Conservation (phyloP, 345 rosid species). For the Eucalyptus marginata region DNA sequence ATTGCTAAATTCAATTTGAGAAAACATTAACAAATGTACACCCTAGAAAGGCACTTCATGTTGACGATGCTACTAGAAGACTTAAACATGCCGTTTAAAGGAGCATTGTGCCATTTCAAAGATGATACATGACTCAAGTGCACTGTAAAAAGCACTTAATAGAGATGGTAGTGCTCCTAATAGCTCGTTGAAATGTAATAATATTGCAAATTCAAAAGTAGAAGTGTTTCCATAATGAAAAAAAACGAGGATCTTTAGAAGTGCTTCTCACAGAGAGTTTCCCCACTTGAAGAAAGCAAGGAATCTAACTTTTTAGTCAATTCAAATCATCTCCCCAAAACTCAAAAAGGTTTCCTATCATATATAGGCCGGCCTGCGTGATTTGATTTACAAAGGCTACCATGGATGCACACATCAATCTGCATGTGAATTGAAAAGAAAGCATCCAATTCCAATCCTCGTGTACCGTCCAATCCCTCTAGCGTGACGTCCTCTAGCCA, state of each 20-base stretch:
- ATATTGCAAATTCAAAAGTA: not conserved
- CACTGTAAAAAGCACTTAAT: not conserved
- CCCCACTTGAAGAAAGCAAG: not conserved
- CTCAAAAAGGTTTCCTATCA: not conserved
- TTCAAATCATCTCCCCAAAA: not conserved
- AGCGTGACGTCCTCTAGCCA: not conserved
- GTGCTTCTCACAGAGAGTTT: not conserved
- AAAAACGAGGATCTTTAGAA: not conserved
- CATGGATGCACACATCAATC: not conserved
- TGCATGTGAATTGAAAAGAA: not conserved
- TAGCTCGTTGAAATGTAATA: not conserved
- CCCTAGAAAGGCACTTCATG: not conserved
- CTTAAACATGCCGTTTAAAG: not conserved
- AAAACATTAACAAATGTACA: not conserved
- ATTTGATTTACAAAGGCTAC: not conserved
- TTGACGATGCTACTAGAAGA: not conserved
- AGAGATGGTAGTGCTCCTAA: not conserved
- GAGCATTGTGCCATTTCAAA: not conserved
- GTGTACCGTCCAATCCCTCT: not conserved
- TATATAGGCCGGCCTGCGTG: not conserved
- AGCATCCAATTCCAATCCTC: not conserved
- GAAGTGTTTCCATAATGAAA: not conserved
- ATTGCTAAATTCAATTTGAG: not conserved
- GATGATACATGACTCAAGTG: not conserved
- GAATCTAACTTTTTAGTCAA: not conserved